phyloP scores from a whole-genome alignment of 2,329 filamentous ascomycete genomes.

The Davidsoniella eucalypti region DNA sequence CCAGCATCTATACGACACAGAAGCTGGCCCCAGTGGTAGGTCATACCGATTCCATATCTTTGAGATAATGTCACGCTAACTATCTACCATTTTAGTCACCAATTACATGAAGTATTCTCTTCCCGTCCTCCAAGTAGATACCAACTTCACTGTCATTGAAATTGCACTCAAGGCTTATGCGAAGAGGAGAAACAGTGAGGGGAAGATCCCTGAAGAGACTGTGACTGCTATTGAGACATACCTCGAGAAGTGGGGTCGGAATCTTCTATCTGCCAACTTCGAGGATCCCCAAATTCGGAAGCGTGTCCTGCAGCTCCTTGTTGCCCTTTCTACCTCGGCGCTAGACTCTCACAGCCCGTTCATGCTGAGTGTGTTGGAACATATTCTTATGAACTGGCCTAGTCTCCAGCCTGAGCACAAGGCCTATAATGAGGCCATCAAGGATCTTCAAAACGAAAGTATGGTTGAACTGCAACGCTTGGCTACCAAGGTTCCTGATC shows the following conservation, averaged over 20 bases:
- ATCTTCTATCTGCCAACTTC: conserved; percentile 52
- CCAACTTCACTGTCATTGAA: conserved; percentile 79
- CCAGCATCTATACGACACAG: conserved; percentile 56
- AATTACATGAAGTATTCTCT: conserved; percentile 53
- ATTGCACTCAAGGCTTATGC: conserved; percentile 76
- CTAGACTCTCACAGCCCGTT: conserved; percentile 63
- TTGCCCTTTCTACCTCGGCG: conserved; percentile 69
- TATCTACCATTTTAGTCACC: conserved; percentile 23
- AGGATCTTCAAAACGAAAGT: conserved; percentile 70
- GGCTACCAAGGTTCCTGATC: conserved; percentile 79
- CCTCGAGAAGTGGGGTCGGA: conserved; percentile 56
- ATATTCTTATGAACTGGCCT: conserved; percentile 75
- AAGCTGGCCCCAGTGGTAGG: conserved; percentile 49
- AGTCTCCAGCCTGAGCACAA: conserved; percentile 52
- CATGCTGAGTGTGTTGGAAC: conserved; percentile 77
- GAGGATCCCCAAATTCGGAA: conserved; percentile 77
- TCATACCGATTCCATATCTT: conserved; percentile 4
- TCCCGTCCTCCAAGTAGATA: conserved; percentile 65
- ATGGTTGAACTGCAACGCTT: conserved; percentile 79
- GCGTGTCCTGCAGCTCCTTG: conserved; percentile 63
- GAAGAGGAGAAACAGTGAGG: conserved; percentile 43
- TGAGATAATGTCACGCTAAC: neutral
- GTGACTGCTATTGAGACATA: conserved; percentile 29
- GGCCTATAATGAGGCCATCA: conserved; percentile 73
- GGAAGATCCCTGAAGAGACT: conserved; percentile 3